Base-by-base conservation (phyloP, 2,329 filamentous ascomycete genomes). In the Fusarium falciforme region DNA sequence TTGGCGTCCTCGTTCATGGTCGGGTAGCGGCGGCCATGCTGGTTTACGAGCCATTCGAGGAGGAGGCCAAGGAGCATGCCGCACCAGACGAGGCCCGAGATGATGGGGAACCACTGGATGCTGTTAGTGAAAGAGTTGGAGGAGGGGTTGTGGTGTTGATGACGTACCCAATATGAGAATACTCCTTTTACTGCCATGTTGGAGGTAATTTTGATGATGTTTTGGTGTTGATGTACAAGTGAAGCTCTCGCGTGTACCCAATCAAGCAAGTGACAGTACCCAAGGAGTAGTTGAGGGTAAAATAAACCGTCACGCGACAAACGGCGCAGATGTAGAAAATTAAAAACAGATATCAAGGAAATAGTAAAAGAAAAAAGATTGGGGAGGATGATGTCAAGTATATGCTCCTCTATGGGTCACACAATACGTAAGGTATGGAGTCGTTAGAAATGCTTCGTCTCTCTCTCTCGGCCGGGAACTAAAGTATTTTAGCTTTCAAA, bases 31-130 rank as follows among this genome's bases (percentile, higher is more conserved):
- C 84, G 85, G n/a, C 84, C 82, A 66, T 92, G 82, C 6, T 83
- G 82, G 76, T 89, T 83, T 42, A 90, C 80, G 70, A 88, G 82
- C 93, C 93, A 96, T 82, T 89, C 87, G n/a, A 93, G 86, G 67
- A 95, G 85, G 83, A 95, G 88, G 64, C 88, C 90, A 29, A 94
- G 86, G 17, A 95, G 87, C 80, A 91, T 94, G 70, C 87, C 87
- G 14, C 92, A 85, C 91, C 91, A 93, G 74, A 89, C 85, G 66
- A 89, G 77, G 74, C 90, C 89, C 57, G 92, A 91, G 74, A 95
- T 86, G 70, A 94, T 84, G 74, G 93, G 93, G 36, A 95, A 92
- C 83, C 92, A 73, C 72, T 75, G 6, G 47, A 2, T 33, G 3
- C 0, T 52, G 38, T 70, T 55, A 67, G 16, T 5, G 20, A 4